Conservation (phyloP, 345 rosid genomes). For the Hevea brasiliensis region DNA sequence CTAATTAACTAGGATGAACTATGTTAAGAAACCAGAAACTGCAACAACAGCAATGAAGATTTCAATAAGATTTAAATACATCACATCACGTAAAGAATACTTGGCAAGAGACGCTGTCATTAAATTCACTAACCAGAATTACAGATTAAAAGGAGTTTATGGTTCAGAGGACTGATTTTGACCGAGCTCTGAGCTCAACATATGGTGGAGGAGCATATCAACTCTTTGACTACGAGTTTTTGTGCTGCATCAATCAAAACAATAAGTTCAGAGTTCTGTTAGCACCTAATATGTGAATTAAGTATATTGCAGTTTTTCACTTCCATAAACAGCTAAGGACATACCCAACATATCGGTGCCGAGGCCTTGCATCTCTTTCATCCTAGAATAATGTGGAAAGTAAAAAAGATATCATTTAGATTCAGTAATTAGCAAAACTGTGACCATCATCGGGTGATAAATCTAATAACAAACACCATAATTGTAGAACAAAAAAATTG, state of each 20-base stretch:
- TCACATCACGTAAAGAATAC: background rate
- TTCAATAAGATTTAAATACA: background rate
- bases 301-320: constrained; percentile 4
- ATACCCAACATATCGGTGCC: constrained; percentile 63
- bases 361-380: constrained; percentile 38
- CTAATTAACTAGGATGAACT: background rate
- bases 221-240: constrained; percentile 88
- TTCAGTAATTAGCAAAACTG: background rate
- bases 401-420: constrained; percentile 5
- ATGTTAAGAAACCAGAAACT: background rate
- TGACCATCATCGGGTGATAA: background rate
- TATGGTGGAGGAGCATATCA: constrained; percentile 86
- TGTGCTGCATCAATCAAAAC: constrained; percentile 49
- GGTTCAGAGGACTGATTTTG: constrained; percentile 28
- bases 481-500: background rate
- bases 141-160: constrained; percentile 7
- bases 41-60: background rate
- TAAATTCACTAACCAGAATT: constrained; percentile 18
- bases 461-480: background rate
- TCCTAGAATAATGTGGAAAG: constrained; percentile 46
- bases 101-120: background rate
- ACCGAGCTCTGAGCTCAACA: constrained; percentile 67
- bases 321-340: constrained; percentile 15
- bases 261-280: constrained; percentile 7
- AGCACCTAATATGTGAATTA: background rate